phyloP scores from a whole-genome alignment of 2,329 filamentous ascomycete species.

The Sporothrix dimorphospora region DNA sequence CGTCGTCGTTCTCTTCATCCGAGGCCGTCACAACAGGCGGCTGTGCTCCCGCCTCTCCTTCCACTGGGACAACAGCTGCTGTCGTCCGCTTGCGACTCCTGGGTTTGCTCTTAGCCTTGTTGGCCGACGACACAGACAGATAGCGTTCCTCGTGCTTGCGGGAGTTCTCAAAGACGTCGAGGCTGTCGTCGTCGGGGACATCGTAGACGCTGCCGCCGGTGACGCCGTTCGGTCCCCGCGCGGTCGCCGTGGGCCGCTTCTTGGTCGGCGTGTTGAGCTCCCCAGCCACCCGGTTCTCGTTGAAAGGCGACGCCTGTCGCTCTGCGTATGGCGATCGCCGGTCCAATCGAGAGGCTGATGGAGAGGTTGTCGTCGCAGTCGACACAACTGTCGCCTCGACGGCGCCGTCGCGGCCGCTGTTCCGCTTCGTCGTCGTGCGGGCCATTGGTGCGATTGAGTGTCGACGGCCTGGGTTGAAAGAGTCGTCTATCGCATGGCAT shows the following conservation, averaged over 20 bases:
- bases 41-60: neutral
- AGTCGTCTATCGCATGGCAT: slow-evolving; percentile 11
- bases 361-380: neutral
- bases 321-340: neutral
- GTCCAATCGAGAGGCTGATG: neutral
- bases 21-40: neutral
- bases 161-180: neutral
- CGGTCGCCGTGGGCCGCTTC: neutral
- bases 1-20: neutral
- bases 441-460: slow-evolving; percentile 8
- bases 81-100: neutral
- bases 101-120: neutral
- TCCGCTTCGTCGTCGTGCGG: slow-evolving; percentile 4
- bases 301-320: neutral
- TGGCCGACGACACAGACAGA: neutral
- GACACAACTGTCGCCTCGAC: neutral
- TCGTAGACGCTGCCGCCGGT: neutral
- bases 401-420: slow-evolving; percentile 13
- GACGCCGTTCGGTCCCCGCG: neutral
- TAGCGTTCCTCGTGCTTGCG: neutral
- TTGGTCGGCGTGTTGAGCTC: slow-evolving; percentile 20
- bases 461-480: neutral
- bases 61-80: no score
- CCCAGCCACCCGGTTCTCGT: neutral
- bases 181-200: neutral